These are phyloP conservation scores for Pelargonium fulgidum DNA, from an alignment of 441 rosid genomes.

Conservation along the genomic window DNA sequence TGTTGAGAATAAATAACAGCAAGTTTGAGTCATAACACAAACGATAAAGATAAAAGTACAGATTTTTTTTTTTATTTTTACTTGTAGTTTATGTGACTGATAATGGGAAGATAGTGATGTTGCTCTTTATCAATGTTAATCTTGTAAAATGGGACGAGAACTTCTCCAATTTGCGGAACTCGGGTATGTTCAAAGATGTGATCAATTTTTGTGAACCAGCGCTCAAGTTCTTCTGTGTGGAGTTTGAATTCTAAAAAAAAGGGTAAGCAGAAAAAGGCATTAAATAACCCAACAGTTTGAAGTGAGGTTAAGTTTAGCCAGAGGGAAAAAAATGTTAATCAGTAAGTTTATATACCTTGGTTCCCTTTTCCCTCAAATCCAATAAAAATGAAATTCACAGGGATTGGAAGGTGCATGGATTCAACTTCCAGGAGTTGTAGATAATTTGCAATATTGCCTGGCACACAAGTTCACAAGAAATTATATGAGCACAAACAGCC, in stretches of 20 bases:
- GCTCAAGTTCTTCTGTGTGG: constrained; percentile 81
- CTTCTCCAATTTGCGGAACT: constrained; percentile 69
- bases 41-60: constrained; percentile 12
- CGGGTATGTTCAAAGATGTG: constrained; percentile 91
- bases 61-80: constrained; percentile 27
- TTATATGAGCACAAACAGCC: constrained; percentile 5
- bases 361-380: constrained; percentile 98
- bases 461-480: constrained; percentile 17
- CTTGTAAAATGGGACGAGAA: constrained; percentile 69
- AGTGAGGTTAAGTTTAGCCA: background rate
- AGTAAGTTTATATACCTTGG: constrained; percentile 49
- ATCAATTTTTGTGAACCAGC: constrained; percentile 88
- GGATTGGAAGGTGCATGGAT: constrained; percentile 79
- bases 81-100: constrained; percentile 89
- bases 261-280: constrained; percentile 15
- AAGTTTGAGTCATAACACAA: constrained; percentile 11
- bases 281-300: constrained; percentile 14
- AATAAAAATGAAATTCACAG: constrained; percentile 87
- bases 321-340: background rate
- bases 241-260: constrained; percentile 63
- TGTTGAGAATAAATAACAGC: background rate
- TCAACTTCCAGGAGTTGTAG: constrained; percentile 83
- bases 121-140: constrained; percentile 50
- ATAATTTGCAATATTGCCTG: constrained; percentile 85
- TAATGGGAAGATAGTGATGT: constrained; percentile 65